phyloP scores from a whole-genome alignment of 2,329 filamentous ascomycete genomes.

The Nemania sp. region DNA sequence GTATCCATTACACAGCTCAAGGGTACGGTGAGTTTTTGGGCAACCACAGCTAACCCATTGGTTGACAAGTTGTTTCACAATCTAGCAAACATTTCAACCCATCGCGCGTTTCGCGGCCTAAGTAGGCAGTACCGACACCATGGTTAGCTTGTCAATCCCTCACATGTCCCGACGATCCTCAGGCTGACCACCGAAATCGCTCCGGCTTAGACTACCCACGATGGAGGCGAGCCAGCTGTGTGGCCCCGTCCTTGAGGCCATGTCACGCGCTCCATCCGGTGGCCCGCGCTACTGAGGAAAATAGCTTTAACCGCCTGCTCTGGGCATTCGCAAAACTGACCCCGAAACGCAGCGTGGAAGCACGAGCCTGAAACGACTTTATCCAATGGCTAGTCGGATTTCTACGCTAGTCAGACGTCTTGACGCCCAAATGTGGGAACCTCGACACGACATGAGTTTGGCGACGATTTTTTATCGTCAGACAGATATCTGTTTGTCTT shows the following conservation, averaged over 20 bases:
- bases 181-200: conserved; percentile 12
- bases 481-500: not conserved
- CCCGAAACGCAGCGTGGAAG: conserved; percentile 9
- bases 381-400: conserved; percentile 1
- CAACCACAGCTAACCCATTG: conserved; percentile 12
- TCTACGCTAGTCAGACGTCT: conserved; percentile 13
- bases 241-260: conserved; percentile 8
- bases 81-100: conserved; percentile 2
- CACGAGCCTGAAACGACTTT: conserved; percentile 5
- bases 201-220: conserved; percentile 1
- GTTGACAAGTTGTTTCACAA: conserved; percentile 3
- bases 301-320: not conserved
- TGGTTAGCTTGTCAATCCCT: conserved; percentile 9
- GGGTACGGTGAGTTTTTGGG: conserved; percentile 20
- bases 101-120: conserved; percentile 6
- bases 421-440: conserved; percentile 10
- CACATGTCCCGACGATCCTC: not conserved
- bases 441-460: not conserved
- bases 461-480: not conserved
- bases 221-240: not conserved
- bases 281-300: conserved; percentile 7
- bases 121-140: conserved; percentile 18
- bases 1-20: conserved; percentile 1
- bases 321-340: conserved; percentile 11
- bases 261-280: conserved; percentile 20